Base-by-base conservation (phyloP, 768 basidiomycete species). In the Termitomyces sp. region DNA sequence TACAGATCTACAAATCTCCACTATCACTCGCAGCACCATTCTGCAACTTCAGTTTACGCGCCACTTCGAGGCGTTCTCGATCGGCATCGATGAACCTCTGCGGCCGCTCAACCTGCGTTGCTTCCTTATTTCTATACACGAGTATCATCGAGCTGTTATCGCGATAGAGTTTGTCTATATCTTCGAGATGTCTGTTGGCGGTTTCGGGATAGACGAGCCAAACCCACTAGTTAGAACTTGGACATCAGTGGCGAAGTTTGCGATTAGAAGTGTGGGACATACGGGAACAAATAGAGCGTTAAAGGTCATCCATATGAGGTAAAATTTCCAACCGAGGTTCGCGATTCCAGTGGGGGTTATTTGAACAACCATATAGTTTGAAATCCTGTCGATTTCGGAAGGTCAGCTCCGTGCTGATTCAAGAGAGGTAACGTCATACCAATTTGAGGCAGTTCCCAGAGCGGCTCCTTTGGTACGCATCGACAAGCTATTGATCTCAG, bases 381-480 rank as follows among this genome's bases (percentile, higher is more conserved):
- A 79, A 64, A 83, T 78, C 78, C 78, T 79, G 13, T 22, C 16
- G 18, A 18, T n/a, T 15, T 12, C 11, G 32, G 40, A 5, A n/a
- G 15, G n/a, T 55, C 24, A 55, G 7, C 18, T 42, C 28, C 3
- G 16, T n/a, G 16, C 38, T 39, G 3, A 12, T 42, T 13, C 7
- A 51, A 39, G 32, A 11, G 7, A n/a, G 9, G 18, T 56, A 24
- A 59, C 20, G 40, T 53, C 40, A 5, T 63, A 79, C 80, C 81
- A 81, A 63, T 81, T 83, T 7, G 78, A 78, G 38, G 78, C 80
- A 8, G 80, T 81, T 12, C 75, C 80, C 35, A 83, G 51, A 3
- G 80, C 81, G 11, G 81, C 80, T 18, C 81, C 81, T 59, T 81
- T 81, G 3, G 80, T 79, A 5, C 80, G 74, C 80, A 83, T 83